Base-by-base conservation (phyloP, 176 grass and related monocot genomes). In the Canna indica region DNA sequence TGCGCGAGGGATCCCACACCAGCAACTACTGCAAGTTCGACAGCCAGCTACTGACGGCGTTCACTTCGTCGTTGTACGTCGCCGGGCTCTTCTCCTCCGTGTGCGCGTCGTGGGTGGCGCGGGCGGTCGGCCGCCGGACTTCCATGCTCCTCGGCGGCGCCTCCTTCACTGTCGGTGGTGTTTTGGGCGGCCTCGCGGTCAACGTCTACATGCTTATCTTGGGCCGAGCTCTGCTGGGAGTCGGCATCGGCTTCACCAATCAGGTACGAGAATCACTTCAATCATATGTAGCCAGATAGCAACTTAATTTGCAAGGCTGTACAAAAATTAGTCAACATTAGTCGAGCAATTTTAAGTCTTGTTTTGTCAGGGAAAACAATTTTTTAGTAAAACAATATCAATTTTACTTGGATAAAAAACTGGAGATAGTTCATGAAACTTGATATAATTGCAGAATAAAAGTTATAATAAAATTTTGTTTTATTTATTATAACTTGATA, bases 161-260 rank as follows among this genome's bases (percentile, higher is more conserved):
- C 25, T 10, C 24, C 41, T 69, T 46, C 39, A 16, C 44, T 20
- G 67, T 24, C 24, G 67, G 67, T 7, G 38, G 39, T 24, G 25
- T 27, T 38, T 8, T 46, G 0, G 41, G n/a, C 25, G 26, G 39
- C 35, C 35, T 38, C 41, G 67, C 39, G 9, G 13, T 26, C 8
- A 69, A 42, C 67, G 24, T 69, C 12, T 69, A 27, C 39, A 47
- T 46, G 41, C 67, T 69, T n/a, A 42, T 69, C 41, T 10, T 47
- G 9, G 67, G 67, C 39, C 39, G 67, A n/a, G 67, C 29, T 14
- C 67, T 69, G 12, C 41, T 69, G 0, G 67, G 67, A 22, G 24
- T 69, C 39, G 67, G 67, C 24, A 25, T 69, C 41, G 67, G 67
- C 24, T 69, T 69, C 38, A 46, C 67, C n/a, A 69, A 69, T 28